Conservation (phyloP, 495 filamentous ascomycete species). For the Oidiodendron maius region DNA sequence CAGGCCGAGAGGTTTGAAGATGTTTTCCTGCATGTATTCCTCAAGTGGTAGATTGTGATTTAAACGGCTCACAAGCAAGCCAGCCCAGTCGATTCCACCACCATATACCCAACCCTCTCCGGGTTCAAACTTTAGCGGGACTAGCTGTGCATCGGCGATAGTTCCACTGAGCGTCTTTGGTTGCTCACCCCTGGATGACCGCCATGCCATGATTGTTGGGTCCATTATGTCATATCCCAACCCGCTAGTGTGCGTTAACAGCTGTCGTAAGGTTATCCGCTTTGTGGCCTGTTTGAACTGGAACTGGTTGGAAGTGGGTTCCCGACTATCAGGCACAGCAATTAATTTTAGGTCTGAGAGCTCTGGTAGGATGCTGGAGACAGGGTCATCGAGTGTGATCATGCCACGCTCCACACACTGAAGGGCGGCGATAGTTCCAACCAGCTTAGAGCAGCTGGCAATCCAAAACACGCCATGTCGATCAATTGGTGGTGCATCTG, state of each 20-base stretch:
- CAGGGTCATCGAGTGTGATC: constrained; percentile 23
- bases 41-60: constrained; percentile 44
- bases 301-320: constrained; percentile 30
- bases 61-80: constrained; percentile 44
- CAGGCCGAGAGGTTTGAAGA: constrained; percentile 49
- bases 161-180: background rate
- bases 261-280: constrained; percentile 40
- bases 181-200: background rate
- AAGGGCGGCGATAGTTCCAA: constrained; percentile 49
- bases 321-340: constrained; percentile 12
- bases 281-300: constrained; percentile 36
- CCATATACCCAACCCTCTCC: constrained; percentile 51
- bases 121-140: constrained; percentile 41
- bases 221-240: constrained; percentile 7
- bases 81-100: constrained; percentile 42
- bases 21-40: constrained; percentile 47
- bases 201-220: background rate
- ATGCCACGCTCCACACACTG: constrained; percentile 51
- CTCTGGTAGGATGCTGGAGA: constrained; percentile 21
- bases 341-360: constrained; percentile 18
- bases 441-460: constrained; percentile 50
- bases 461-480: constrained; percentile 49
- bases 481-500: constrained; percentile 28
- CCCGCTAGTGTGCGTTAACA: constrained; percentile 14
- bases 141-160: background rate